Conservation (phyloP, 768 basidiomycete genomes). For the Boletus tomentosulus region DNA sequence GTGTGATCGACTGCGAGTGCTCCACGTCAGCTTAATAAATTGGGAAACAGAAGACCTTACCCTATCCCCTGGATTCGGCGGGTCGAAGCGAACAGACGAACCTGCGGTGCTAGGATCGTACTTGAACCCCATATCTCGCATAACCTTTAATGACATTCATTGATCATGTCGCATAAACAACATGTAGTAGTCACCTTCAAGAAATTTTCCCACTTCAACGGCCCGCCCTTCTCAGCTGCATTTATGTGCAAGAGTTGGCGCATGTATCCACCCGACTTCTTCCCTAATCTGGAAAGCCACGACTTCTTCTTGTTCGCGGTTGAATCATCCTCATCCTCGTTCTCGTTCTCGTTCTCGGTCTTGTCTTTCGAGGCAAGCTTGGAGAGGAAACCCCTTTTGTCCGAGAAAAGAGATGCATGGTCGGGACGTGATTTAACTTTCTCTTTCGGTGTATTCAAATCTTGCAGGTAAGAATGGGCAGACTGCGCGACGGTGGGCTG, state of each 20-base stretch:
- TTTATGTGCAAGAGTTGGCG: conserved; percentile 58
- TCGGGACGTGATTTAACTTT: conserved; percentile 72
- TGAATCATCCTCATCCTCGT: conserved; percentile 20
- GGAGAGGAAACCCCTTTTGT: conserved; percentile 46
- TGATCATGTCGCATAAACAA: neutral
- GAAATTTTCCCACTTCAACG: conserved; percentile 80
- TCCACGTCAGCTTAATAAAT: conserved; percentile 1
- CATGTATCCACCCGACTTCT: conserved; percentile 57
- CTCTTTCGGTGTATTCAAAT: conserved; percentile 46
- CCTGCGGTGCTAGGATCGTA: conserved; percentile 75
- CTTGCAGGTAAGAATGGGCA: conserved; percentile 63
- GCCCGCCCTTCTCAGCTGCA: conserved; percentile 52
- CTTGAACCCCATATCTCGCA: conserved; percentile 74
- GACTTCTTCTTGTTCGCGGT: conserved; percentile 39
- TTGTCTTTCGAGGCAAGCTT: conserved; percentile 37
- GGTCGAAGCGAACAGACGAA: conserved; percentile 79
- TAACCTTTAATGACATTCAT: conserved; percentile 43
- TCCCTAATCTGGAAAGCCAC: conserved; percentile 55
- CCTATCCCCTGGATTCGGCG: conserved; percentile 50
- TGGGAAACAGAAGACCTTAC: conserved; percentile 28
- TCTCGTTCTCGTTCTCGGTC: conserved; percentile 34
- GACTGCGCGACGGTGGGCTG: conserved; percentile 60
- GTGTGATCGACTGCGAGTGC: conserved; percentile 53
- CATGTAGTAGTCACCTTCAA: conserved; percentile 46
- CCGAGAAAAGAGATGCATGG: conserved; percentile 47